Evolutionary conservation across 2,329 filamentous ascomycete species (phyloP).

Genomic region (Gaeumannomyces sp.): DNA sequence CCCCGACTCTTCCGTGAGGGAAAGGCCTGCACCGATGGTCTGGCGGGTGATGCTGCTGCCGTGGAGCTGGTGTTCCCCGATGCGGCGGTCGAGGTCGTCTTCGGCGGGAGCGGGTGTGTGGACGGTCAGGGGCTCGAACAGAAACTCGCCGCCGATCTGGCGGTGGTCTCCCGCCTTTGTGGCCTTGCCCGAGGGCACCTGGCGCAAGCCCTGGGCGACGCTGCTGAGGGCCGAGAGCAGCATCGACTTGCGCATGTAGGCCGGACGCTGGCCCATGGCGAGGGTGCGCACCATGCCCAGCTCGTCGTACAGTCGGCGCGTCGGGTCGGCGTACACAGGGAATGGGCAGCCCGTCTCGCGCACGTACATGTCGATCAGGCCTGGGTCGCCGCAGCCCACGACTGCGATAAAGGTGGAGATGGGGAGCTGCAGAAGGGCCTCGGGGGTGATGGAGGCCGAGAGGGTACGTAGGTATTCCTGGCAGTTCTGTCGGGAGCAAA

Average conservation of each 20-base stretch:
- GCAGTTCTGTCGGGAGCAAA: conserved; percentile 51
- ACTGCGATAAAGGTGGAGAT: conserved; percentile 59
- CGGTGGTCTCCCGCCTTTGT: conserved; percentile 58
- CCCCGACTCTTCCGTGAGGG: conserved; percentile 4
- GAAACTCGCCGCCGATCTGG: conserved; percentile 71
- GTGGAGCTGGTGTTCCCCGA: conserved; percentile 14
- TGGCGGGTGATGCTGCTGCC: conserved; percentile 8
- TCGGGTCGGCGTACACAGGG: conserved; percentile 73
- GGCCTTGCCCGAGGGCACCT: conserved; percentile 50
- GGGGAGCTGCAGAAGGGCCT: conserved; percentile 42
- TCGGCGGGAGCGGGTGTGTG: conserved; percentile 28
- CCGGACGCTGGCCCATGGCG: conserved; percentile 51
- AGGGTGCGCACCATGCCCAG: conserved; percentile 65
- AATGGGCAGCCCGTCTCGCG: conserved; percentile 59
- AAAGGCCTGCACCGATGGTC: conserved; percentile 11
- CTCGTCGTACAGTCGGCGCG: conserved; percentile 55
- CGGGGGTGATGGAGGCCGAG: conserved; percentile 49
- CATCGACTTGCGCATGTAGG: conserved; percentile 56
- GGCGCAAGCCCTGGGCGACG: conserved; percentile 53
- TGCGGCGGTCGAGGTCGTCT: conserved; percentile 25
- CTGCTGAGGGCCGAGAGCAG: conserved; percentile 43
- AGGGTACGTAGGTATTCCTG: conserved; percentile 66
- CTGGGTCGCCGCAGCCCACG: conserved; percentile 65
- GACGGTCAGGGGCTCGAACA: conserved; percentile 57
- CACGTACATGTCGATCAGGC: conserved; percentile 61